Percentiles rank a stretch among this genome's conserved stretches.
Conservation (phyloP, 1,284 basidiomycete genomes). For the Fistulinella cinereoalba region DNA sequence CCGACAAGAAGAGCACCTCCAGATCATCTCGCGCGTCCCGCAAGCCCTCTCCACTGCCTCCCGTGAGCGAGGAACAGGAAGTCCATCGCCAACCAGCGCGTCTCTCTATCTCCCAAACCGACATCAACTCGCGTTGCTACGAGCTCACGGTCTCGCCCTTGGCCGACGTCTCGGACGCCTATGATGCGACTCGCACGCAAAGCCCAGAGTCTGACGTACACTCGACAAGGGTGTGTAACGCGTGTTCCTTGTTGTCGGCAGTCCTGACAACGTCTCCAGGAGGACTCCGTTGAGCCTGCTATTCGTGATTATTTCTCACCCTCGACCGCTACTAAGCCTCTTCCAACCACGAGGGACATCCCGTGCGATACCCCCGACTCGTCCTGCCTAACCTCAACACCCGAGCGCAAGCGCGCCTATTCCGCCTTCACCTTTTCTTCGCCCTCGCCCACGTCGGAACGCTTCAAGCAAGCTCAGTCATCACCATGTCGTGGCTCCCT, state of each 20-base stretch:
- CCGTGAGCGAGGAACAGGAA: slow-evolving; percentile 44
- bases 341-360: slow-evolving; percentile 8
- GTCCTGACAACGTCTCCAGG: slow-evolving; percentile 36
- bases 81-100: slow-evolving; percentile 28
- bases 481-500: slow-evolving; percentile 14
- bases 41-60: slow-evolving; percentile 42
- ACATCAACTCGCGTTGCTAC: slow-evolving; percentile 56
- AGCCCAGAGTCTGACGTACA: slow-evolving; percentile 37
- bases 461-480: slow-evolving; percentile 39
- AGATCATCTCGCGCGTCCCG: slow-evolving; percentile 35
- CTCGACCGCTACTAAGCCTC: slow-evolving; percentile 19
- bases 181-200: slow-evolving; percentile 34
- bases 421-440: slow-evolving; percentile 74
- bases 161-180: slow-evolving; percentile 60
- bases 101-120: slow-evolving; percentile 31
- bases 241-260: slow-evolving; percentile 4
- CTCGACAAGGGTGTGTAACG: slow-evolving; percentile 24
- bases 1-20: slow-evolving; percentile 31
- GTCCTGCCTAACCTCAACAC: slow-evolving; percentile 54
- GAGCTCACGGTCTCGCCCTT: slow-evolving; percentile 62
- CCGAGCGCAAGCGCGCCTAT: slow-evolving; percentile 66
- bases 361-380: slow-evolving; percentile 23
- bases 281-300: slow-evolving; percentile 48
- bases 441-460: slow-evolving; percentile 57
- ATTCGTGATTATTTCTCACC: slow-evolving; percentile 54